phyloP scores from a whole-genome alignment of 208 protist genomes.

The Acanthamoeba castellanii region DNA sequence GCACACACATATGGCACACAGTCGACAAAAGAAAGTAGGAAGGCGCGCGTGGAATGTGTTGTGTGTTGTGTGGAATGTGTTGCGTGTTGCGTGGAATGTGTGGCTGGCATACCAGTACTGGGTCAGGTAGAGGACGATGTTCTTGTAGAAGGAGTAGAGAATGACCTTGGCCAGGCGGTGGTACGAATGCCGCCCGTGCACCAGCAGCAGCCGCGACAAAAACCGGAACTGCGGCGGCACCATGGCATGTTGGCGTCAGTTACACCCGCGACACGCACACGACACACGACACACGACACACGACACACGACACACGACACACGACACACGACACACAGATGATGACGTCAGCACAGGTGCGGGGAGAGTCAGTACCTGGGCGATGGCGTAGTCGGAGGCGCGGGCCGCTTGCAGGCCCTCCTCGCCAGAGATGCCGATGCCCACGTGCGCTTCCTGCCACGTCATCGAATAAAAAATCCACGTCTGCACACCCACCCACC shows the following conservation, averaged over 20 bases:
- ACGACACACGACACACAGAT: too few species aligned
- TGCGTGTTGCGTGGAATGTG: conserved; percentile 91
- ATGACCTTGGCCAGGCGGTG: conserved; percentile 94
- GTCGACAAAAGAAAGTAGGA: neutral
- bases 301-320: too few species aligned
- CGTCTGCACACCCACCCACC: neutral
- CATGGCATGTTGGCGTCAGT: neutral
- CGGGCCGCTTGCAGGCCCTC: conserved; percentile 90
- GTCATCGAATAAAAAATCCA: too few species aligned
- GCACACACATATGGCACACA: too few species aligned
- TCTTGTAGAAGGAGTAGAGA: conserved; percentile 97
- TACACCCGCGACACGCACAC: neutral
- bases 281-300: too few species aligned
- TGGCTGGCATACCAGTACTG: conserved; percentile 93
- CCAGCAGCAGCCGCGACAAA: conserved; percentile 93
- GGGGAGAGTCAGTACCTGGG: conserved; percentile 88
- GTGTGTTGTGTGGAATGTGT: conserved; percentile 91
- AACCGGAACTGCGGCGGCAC: conserved; percentile 81
- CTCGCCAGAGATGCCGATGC: conserved; percentile 90
- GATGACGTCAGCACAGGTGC: conserved; percentile 72
- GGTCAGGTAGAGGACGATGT: conserved; percentile 90
- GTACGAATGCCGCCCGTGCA: conserved; percentile 91
- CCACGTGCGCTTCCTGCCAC: conserved; percentile 87
- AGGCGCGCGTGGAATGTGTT: conserved; percentile 77
- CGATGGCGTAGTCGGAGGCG: conserved; percentile 88